These are phyloP conservation scores for Westerdykella aurantiaca DNA, from an alignment of 2,329 filamentous ascomycete genomes.

Conservation along the genomic window DNA sequence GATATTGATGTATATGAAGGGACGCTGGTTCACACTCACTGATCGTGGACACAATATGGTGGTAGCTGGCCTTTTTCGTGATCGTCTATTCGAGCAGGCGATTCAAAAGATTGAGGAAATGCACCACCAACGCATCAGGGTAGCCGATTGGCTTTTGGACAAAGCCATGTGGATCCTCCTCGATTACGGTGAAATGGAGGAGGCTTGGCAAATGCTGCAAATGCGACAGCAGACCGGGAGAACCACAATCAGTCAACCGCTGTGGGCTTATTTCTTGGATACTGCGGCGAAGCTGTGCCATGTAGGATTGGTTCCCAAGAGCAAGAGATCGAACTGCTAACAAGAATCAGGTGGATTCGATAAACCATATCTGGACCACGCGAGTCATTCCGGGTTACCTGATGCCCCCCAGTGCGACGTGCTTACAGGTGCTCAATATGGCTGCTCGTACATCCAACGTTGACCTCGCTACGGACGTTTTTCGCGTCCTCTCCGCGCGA, in stretches of 20 bases:
- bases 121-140: slow-evolving; percentile 48
- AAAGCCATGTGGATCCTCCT: slow-evolving; percentile 69
- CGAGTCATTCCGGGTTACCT: slow-evolving; percentile 56
- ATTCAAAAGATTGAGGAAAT: slow-evolving; percentile 64
- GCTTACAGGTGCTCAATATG: slow-evolving; percentile 63
- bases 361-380: slow-evolving; percentile 64
- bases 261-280: slow-evolving; percentile 72
- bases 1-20: slow-evolving; percentile 67
- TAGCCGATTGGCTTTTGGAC: slow-evolving; percentile 72
- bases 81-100: slow-evolving; percentile 77
- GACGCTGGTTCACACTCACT: slow-evolving; percentile 62
- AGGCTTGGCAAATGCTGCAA: slow-evolving; percentile 62
- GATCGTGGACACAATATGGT: slow-evolving; percentile 61
- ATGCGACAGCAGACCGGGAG: slow-evolving; percentile 45
- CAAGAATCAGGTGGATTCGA: slow-evolving; percentile 52
- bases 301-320: slow-evolving; percentile 26
- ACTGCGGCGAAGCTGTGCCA: slow-evolving; percentile 60
- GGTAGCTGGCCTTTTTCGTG: slow-evolving; percentile 68
- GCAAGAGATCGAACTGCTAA: slow-evolving; percentile 5
- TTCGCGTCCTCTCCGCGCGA: slow-evolving; percentile 58
- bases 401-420: slow-evolving; percentile 59
- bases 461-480: slow-evolving; percentile 62
- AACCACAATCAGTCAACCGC: slow-evolving; percentile 33
- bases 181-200: slow-evolving; percentile 67
- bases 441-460: slow-evolving; percentile 65